Conservation (phyloP, 2,329 filamentous ascomycete genomes). For the Huntiella moniliformis region DNA sequence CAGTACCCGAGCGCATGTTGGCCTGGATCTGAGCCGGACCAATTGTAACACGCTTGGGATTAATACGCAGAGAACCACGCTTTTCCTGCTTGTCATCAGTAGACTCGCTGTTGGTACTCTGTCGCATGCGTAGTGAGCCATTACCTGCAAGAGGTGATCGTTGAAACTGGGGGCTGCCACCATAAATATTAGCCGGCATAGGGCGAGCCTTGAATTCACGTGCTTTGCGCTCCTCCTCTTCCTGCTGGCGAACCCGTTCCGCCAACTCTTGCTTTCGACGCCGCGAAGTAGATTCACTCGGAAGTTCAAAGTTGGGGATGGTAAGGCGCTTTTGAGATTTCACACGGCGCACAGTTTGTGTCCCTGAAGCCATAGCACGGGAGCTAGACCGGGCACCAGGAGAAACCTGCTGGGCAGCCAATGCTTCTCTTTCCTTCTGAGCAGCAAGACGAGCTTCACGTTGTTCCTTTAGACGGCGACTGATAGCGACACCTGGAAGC, state of each 20-base stretch:
- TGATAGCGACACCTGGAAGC: slow-evolving; percentile 42
- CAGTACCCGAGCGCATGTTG: slow-evolving; percentile 2
- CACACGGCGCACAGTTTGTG: slow-evolving; percentile 19
- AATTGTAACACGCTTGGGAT: slow-evolving; percentile 13
- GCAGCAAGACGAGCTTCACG: slow-evolving; percentile 31
- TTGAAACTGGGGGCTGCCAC: slow-evolving; percentile 23
- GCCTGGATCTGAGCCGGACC: slow-evolving; percentile 10
- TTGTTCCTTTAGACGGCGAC: slow-evolving; percentile 37
- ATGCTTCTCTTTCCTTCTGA: slow-evolving; percentile 5
- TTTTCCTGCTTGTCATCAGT: slow-evolving; percentile 7
- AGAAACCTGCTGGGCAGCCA: slow-evolving; percentile 20
- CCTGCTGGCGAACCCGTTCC: slow-evolving; percentile 34
- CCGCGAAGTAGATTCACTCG: slow-evolving; percentile 40
- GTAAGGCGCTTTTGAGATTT: slow-evolving; percentile 34
- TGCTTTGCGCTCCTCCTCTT: slow-evolving; percentile 39
- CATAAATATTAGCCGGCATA: slow-evolving; percentile 26
- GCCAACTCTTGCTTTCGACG: slow-evolving; percentile 37
- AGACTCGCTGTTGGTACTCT: slow-evolving; percentile 15
- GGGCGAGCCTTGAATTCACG: slow-evolving; percentile 47
- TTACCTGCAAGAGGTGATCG: slow-evolving; percentile 31
- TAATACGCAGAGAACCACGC: slow-evolving; percentile 1
- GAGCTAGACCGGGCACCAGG: slow-evolving; percentile 20
- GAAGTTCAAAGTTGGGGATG: slow-evolving; percentile 40
- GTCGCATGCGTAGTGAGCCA: slow-evolving; percentile 32
- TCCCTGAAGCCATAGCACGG: slow-evolving; percentile 2